A percentile compares a stretch with the other conserved stretches of the same genome.
phyloP scores from a whole-genome alignment of 768 basidiomycete genomes.

The Boletus coccyginus region DNA sequence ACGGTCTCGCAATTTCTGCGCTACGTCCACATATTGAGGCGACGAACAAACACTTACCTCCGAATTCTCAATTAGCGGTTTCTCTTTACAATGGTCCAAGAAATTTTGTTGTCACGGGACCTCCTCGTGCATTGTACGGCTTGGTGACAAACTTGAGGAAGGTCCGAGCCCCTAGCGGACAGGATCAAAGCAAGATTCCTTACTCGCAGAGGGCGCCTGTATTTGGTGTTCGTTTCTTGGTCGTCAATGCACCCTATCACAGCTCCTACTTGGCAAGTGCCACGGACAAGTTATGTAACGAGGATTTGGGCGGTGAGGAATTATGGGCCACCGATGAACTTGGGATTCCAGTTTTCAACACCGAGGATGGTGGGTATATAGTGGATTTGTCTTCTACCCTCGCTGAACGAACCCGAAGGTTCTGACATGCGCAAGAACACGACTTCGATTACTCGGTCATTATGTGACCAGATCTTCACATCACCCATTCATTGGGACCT shows the following conservation, averaged over 20 bases:
- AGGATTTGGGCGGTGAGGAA: slow-evolving; percentile 76
- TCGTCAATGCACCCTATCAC: slow-evolving; percentile 97
- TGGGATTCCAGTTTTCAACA: slow-evolving; percentile 85
- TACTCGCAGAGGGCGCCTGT: slow-evolving; percentile 94
- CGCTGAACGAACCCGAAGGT: slow-evolving; percentile 45
- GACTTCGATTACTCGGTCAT: slow-evolving; percentile 78
- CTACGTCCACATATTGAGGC: slow-evolving; percentile 79
- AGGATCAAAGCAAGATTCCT: slow-evolving; percentile 92
- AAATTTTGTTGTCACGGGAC: slow-evolving; percentile 91
- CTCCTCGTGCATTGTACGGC: slow-evolving; percentile 88
- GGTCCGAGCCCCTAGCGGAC: slow-evolving; percentile 78
- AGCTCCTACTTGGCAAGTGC: slow-evolving; percentile 77
- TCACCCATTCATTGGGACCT: slow-evolving; percentile 90
- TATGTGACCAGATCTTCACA: slow-evolving; percentile 93
- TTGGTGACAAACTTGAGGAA: slow-evolving; percentile 90
- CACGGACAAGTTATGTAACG: slow-evolving; percentile 70
- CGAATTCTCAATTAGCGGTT: slow-evolving; percentile 74
- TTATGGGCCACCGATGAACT: slow-evolving; percentile 71
- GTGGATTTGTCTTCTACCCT: slow-evolving; percentile 17
- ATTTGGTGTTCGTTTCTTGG: slow-evolving; percentile 89
- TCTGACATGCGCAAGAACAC: slow-evolving; percentile 71
- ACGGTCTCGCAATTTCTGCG: slow-evolving; percentile 72
- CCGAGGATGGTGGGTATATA: slow-evolving; percentile 74
- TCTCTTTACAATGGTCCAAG: slow-evolving; percentile 93
- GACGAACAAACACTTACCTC: slow-evolving; percentile 83